phyloP scores from a whole-genome alignment of 2,329 filamentous ascomycete genomes.

The Trichoderma sp. region DNA sequence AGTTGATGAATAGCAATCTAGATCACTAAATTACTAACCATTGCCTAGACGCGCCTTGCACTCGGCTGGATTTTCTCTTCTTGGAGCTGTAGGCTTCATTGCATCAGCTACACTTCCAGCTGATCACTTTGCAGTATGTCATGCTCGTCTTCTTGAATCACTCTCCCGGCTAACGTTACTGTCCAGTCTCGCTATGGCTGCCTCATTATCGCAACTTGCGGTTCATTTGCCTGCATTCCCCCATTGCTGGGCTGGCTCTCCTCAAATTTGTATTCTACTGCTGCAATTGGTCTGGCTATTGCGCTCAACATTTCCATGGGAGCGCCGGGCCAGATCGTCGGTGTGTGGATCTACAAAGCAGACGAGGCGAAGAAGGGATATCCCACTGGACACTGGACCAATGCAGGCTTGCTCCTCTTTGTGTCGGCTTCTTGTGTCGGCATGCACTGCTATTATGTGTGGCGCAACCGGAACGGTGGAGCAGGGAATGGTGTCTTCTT shows the following conservation, averaged over 20 bases:
- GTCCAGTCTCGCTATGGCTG: background rate
- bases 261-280: background rate
- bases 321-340: background rate
- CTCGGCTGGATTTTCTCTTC: background rate
- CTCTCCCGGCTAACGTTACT: background rate
- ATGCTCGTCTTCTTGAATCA: background rate
- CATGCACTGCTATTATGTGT: background rate
- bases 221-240: background rate
- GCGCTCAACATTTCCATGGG: slow-evolving; percentile 1
- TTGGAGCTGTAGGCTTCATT: background rate
- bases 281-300: background rate
- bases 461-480: background rate
- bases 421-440: background rate
- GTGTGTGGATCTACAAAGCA: background rate
- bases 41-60: background rate
- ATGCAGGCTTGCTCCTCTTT: background rate
- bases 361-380: background rate
- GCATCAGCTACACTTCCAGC: background rate
- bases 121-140: background rate
- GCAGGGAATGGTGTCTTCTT: background rate
- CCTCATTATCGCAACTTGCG: background rate
- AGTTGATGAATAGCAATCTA: background rate
- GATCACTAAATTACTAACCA: background rate
- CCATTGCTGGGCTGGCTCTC: background rate
- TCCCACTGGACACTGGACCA: background rate